A percentile compares a stretch with the other conserved stretches of the same genome.
These are phyloP conservation scores for Fusarium buxicola DNA, from an alignment of 2,329 filamentous ascomycete species.

Conservation along the genomic window DNA sequence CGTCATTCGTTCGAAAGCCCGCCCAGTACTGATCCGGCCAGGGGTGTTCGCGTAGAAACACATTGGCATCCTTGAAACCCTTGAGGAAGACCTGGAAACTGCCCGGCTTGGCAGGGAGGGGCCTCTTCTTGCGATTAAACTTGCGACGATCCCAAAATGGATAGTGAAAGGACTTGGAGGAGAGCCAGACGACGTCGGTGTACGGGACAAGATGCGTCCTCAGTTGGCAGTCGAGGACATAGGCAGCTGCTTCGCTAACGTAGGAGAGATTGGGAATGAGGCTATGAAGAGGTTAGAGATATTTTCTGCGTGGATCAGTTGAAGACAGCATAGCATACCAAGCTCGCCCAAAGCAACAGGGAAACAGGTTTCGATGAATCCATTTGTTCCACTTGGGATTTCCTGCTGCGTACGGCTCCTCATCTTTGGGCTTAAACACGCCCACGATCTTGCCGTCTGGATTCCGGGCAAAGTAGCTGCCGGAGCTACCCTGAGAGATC, in stretches of 20 bases:
- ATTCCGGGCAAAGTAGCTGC: constrained; percentile 97
- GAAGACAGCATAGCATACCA: constrained; percentile 66
- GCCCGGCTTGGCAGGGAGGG: constrained; percentile 88
- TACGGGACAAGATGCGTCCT: constrained; percentile 95
- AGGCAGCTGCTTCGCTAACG: constrained; percentile 96
- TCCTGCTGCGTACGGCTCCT: constrained; percentile 95
- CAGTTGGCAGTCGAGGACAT: constrained; percentile 90
- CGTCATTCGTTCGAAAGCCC: constrained; percentile 75
- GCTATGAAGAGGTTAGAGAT: constrained; percentile 52
- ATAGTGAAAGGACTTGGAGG: constrained; percentile 97
- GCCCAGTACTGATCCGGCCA: constrained; percentile 91
- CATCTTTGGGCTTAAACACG: constrained; percentile 99
- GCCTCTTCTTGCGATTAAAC: constrained; percentile 87
- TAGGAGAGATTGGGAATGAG: constrained; percentile 98
- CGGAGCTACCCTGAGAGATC: constrained; percentile 97
- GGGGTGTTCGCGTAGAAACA: constrained; percentile 93
- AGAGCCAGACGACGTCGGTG: constrained; percentile 92
- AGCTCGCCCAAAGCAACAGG: constrained; percentile 94
- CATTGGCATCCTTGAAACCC: constrained; percentile 95
- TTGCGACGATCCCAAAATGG: constrained; percentile 96
- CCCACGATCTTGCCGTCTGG: constrained; percentile 93
- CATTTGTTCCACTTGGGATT: constrained; percentile 99
- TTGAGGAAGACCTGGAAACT: constrained; percentile 98
- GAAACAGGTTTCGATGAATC: constrained; percentile 97
- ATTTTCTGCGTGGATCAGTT: neutral